Evolutionary conservation across 257 asterid species (phyloP), one percentile per base, ranked within the genome.

Genomic region (Verbena officinalis): DNA sequence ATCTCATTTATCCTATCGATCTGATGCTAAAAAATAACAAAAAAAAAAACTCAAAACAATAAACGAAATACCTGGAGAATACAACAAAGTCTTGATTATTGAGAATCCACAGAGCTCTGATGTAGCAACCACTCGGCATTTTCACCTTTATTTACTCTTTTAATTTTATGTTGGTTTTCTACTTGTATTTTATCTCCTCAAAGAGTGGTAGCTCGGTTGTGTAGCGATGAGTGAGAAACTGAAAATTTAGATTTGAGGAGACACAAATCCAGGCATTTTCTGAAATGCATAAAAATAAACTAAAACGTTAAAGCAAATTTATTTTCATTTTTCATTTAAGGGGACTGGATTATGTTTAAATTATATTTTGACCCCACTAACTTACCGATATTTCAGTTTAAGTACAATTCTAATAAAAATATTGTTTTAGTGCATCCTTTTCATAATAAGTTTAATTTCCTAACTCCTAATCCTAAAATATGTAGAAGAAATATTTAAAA

Each of bases 101-200:
- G 81, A 93, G 86, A 83, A 93, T 85, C 97, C 98, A 93, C 36
- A 93, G 79, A 82, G 90, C 97, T 84, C 98, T 77, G 75, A 93
- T 79, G 80, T 80, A 75, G 81, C 98, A 89, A 20, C 93, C 90
- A 64, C 73, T 71, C 52, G 78, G 74, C 98, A 93, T 93, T 80
- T 74, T 59, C 56, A 48, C 44, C 38, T 51, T 17, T 20, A 31
- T 14, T 39, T 7, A 39, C 3, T 13, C 22, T 67, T 46, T 23
- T 19, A 62, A 59, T 9, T 45, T 54, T 34, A 45, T 27, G 34
- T 46, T 39, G 51, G 23, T 14, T 59, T 15, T 22, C 42, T 22
- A 12, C 58, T 57, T 20, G 49, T 36, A 16, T 12, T 52, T 21
- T 19, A 21, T 42, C 36, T 58, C 48, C 16, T 22, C n/a, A n/a